Evolutionary conservation across 768 basidiomycete genomes (phyloP), one percentile per base, ranked within the genome.

Genomic region (Termitomyces titanicus): DNA sequence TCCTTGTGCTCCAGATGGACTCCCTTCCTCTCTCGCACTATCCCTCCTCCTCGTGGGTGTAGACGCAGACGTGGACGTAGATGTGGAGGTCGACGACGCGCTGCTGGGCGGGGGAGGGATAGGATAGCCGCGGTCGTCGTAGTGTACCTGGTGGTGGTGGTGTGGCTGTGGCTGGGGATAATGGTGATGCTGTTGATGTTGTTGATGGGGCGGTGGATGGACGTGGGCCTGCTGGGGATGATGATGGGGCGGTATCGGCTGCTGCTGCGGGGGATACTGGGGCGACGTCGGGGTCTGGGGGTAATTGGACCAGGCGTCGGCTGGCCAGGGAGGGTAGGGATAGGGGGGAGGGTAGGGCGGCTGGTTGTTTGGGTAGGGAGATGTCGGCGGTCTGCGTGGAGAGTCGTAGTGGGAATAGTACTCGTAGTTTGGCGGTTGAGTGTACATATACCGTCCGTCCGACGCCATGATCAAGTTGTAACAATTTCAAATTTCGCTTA

Each of bases 391-490:
- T n/a, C n/a, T n/a, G n/a, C n/a, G n/a, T n/a, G n/a, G n/a, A n/a
- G n/a, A n/a, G n/a, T n/a, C n/a, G n/a, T n/a, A n/a, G n/a, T 37
- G 51, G 18, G 37, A 39, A 2, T 35, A 70, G 47, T 81, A 84
- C 59, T 79, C 80, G 65, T 87, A 86, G 55, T 73, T 69, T 31
- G 69, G 61, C 53, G 72, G 72, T 35, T n/a, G n/a, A n/a, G 70
- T 66, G 51, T 86, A 86, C 67, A 83, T 72, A 63, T 83, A 83
- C 55, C 79, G 74, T 50, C 76, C 72, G 68, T 81, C 80, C 40
- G 81, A 70, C 35, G 81, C 74, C 58, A 56, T 56, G 51, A 20
- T 53, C 53, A 22, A n/a, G n/a, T n/a, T n/a, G n/a, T n/a, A n/a
- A n/a, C n/a, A n/a, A n/a, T n/a, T n/a, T n/a, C n/a, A n/a, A n/a